Conservation (phyloP, 805 yeast genomes). For the Candida michaelii region DNA sequence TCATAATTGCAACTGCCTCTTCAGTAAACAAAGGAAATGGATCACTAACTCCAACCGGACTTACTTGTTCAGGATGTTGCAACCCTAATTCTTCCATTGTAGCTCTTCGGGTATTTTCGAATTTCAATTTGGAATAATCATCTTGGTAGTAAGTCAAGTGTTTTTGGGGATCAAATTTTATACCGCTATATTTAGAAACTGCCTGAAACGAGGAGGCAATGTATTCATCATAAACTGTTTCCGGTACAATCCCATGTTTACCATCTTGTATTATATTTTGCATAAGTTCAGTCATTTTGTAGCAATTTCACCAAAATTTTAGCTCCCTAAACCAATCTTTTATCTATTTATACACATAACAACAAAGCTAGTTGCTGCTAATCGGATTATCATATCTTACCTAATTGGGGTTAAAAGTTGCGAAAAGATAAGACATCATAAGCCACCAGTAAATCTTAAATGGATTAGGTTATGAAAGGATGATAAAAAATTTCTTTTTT, state of each 20-base stretch:
- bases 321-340: no score
- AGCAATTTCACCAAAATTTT: no score
- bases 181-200: slow-evolving; percentile 1
- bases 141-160: slow-evolving; percentile 29
- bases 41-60: slow-evolving; percentile 55
- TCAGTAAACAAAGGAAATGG: slow-evolving; percentile 63
- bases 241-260: slow-evolving; percentile 31
- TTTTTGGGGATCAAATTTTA: slow-evolving; percentile 31
- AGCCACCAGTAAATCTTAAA: not conserved
- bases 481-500: no score
- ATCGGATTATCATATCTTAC: no score
- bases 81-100: slow-evolving; percentile 52
- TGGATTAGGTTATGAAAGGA: not conserved
- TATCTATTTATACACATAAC: no score
- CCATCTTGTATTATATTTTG: slow-evolving; percentile 1
- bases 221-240: slow-evolving; percentile 29
- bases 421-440: slow-evolving; percentile 2
- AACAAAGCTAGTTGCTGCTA: no score
- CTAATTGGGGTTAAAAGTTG: slow-evolving; percentile 3
- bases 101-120: slow-evolving; percentile 28
- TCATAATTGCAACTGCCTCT: slow-evolving; percentile 60
- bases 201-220: slow-evolving; percentile 29
- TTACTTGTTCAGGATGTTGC: slow-evolving; percentile 45
- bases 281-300: slow-evolving; percentile 1
- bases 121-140: slow-evolving; percentile 14